Evolutionary conservation across 371 early-diverging fungal genomes (phyloP).

Genomic region (Apophysomyces elegans): DNA sequence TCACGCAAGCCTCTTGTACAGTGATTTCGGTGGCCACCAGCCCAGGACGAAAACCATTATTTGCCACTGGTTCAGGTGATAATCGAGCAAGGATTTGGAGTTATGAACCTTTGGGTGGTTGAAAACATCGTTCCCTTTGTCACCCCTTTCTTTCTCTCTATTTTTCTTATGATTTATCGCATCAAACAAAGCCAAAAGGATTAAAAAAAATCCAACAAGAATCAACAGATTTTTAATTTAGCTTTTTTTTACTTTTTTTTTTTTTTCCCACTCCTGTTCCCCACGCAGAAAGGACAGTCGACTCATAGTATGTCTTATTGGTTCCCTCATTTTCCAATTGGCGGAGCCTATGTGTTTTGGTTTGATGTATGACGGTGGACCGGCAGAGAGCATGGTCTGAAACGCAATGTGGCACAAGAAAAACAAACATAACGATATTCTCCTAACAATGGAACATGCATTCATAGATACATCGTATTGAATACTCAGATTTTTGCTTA

Average conservation of each 20-base stretch:
- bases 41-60: constrained; percentile 76
- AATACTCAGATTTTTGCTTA: not conserved
- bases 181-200: too few relatives aligned
- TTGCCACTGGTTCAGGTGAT: constrained; percentile 98
- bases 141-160: too few relatives aligned
- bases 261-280: not conserved
- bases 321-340: not conserved
- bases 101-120: constrained; percentile 48
- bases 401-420: constrained; percentile 7
- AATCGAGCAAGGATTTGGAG: constrained; percentile 93
- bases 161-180: too few relatives aligned
- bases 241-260: too few relatives aligned
- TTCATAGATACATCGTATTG: not conserved
- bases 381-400: not conserved
- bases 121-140: not conserved
- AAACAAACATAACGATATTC: not conserved
- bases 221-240: too few relatives aligned
- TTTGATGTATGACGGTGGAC: constrained; percentile 3
- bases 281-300: not conserved
- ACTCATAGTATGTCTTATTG: not conserved
- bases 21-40: constrained; percentile 93
- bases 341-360: constrained; percentile 8
- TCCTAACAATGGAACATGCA: not conserved
- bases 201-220: too few relatives aligned
- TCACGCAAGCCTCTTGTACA: constrained; percentile 19